Evolutionary conservation across 495 filamentous ascomycete genomes (phyloP).

Genomic region (Wilcoxina mikolae): DNA sequence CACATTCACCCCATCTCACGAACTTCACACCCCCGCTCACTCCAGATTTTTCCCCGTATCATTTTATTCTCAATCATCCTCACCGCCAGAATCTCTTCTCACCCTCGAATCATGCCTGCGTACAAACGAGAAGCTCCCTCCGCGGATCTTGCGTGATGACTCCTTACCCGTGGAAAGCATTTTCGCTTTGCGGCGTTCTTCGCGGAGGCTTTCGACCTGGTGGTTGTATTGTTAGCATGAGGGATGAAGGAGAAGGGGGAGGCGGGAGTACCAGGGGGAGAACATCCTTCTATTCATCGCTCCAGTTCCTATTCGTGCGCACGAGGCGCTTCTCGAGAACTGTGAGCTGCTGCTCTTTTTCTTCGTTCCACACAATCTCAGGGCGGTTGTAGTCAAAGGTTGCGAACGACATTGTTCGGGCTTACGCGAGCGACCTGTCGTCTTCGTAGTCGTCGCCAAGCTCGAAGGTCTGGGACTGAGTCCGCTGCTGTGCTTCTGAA

Average conservation of each 20-base stretch:
- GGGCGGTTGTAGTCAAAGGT: background rate
- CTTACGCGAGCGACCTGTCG: background rate
- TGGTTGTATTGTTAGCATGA: background rate
- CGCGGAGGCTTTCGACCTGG: conserved; percentile 4
- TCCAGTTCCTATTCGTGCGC: conserved; percentile 2
- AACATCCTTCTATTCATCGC: conserved; percentile 1
- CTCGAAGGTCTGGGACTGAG: background rate
- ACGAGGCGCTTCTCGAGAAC: background rate
- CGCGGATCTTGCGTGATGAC: background rate
- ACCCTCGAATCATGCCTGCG: background rate
- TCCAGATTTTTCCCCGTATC: too few relatives aligned
- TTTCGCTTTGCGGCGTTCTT: conserved; percentile 3
- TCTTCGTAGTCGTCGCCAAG: background rate
- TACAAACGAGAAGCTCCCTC: background rate
- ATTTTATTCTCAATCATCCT: too few relatives aligned
- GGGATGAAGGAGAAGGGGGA: background rate
- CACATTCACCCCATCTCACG: too few relatives aligned
- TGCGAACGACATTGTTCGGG: background rate
- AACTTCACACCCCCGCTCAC: too few relatives aligned
- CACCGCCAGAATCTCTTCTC: background rate
- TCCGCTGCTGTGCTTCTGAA: too few relatives aligned
- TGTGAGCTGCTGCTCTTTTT: conserved; percentile 1
- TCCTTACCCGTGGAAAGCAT: background rate
- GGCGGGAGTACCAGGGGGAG: background rate
- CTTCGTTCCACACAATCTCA: background rate